phyloP scores from a whole-genome alignment of 2,329 filamentous ascomycete genomes.

The Mollisia scopiformis region DNA sequence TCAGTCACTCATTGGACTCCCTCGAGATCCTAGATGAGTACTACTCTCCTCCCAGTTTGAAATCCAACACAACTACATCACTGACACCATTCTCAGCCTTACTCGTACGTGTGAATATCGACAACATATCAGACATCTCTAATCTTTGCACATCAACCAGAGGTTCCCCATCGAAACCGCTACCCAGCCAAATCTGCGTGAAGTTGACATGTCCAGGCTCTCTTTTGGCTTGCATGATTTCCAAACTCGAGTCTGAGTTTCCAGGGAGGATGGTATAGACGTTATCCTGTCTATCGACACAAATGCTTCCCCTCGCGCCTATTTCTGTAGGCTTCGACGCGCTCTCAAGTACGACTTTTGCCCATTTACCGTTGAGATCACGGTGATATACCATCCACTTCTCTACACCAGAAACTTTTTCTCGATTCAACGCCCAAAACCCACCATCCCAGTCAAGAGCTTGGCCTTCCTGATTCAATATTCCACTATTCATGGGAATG shows the following conservation, averaged over 20 bases:
- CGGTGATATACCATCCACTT: constrained; percentile 30
- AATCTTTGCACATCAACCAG: constrained; percentile 26
- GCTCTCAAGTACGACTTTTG: constrained; percentile 13
- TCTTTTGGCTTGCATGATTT: constrained; percentile 19
- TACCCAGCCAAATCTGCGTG: constrained; percentile 22
- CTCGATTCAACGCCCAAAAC: constrained; percentile 30
- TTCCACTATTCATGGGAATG: constrained; percentile 30
- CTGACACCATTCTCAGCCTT: constrained; percentile 6
- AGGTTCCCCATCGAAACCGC: constrained; percentile 32
- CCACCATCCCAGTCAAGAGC: constrained; percentile 26
- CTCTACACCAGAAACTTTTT: constrained; percentile 18
- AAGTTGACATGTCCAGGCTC: constrained; percentile 10
- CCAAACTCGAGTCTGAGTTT: constrained; percentile 28
- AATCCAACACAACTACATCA: constrained; percentile 28
- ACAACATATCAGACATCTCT: constrained; percentile 23
- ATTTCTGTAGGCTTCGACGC: constrained; percentile 24
- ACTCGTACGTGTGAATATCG: constrained; percentile 29
- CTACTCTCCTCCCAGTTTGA: constrained; percentile 9
- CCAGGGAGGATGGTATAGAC: constrained; percentile 28
- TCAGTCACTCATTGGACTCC: no score
- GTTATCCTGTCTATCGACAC: constrained; percentile 21
- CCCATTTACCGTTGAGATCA: constrained; percentile 25
- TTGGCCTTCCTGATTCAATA: constrained; percentile 32
- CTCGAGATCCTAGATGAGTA: no score
- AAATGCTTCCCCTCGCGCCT: constrained; percentile 27